A percentile compares a stretch with the other conserved stretches of the same genome.
Evolutionary conservation across 345 rosid genomes (phyloP).

Genomic region (Dovyalis caffra): DNA sequence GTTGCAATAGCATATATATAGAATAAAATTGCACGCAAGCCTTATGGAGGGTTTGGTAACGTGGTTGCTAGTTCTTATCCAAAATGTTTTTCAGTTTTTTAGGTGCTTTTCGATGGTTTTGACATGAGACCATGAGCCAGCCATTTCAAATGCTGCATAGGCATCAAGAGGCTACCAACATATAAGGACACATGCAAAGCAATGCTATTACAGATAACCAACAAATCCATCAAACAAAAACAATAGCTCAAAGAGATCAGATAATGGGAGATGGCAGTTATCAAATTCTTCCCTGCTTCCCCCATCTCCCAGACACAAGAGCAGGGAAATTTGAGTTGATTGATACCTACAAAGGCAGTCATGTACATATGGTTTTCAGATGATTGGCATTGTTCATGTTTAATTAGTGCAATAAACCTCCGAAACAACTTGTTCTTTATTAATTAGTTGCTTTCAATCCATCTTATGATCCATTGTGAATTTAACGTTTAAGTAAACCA

Average conservation of each 20-base stretch:
- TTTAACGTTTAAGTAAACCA: no score
- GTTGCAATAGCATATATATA: not conserved
- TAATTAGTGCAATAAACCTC: conserved; percentile 31
- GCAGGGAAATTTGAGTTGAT: not conserved
- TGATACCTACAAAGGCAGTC: not conserved
- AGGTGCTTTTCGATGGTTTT: not conserved
- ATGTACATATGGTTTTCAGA: not conserved
- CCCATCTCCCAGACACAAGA: not conserved
- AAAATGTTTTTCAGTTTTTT: no score
- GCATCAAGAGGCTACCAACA: not conserved
- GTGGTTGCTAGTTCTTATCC: not conserved
- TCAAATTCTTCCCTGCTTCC: not conserved
- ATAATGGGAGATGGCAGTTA: not conserved
- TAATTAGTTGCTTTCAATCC: no score
- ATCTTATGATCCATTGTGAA: no score
- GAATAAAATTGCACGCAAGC: not conserved
- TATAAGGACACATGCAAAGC: not conserved
- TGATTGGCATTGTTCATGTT: not conserved
- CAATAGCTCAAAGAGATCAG: not conserved
- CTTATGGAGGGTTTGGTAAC: not conserved
- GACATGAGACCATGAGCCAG: not conserved
- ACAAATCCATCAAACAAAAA: not conserved
- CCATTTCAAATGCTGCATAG: not conserved
- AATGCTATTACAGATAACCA: not conserved
- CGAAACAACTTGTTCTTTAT: no score